Evolutionary conservation across 495 filamentous ascomycete genomes (phyloP), one percentile per base, ranked within the genome.

Genomic region (Penicillium coffeae): DNA sequence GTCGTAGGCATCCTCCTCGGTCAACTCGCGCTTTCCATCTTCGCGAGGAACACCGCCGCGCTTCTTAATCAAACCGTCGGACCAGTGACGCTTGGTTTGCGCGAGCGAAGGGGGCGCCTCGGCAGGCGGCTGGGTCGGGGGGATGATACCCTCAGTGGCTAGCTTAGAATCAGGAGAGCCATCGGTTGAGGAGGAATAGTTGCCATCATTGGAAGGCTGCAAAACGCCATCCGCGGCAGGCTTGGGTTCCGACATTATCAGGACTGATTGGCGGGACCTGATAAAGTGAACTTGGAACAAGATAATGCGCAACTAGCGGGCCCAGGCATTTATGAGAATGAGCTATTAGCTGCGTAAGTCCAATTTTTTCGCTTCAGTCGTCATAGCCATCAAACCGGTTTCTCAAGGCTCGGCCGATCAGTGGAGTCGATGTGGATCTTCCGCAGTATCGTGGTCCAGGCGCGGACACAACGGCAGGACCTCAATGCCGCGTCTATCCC

Each of bases 1-100:
- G 14, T 81, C 78, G 58, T 80, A 83, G 50, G 76, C 81, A 45
- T 85, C 81, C 7, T 80, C 63, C 50, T 86, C 82, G 38, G 70
- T 81, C 12, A 88, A 60, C 55, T 86, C 84, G 58, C 5, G 60
- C 33, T 41, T 43, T 13, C 33, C 20, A 20, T 43, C 38, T 3
- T 30, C 25, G 25, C 25, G 25, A 30, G 25, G 25, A 4, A 30
- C 25, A 10, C 25, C 10, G 25, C 10, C 25, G 5, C 25, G 4
- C 10, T 30, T 30, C 25, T 10, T 30, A 10, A 30, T 30, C 5
- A 30, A 10, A 4, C 25, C 25, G 4, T 30, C 25, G 10, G 25
- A 30, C 25, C 25, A 30, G 25, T 30, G 25, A 10, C 25, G 25
- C 5, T 10, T 30, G 5, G 5, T 10, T 30, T n/a, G n/a, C n/a